These are phyloP conservation scores for Cyclostephanos invisitatus DNA, from an alignment of 108 stramenopile species.

Conservation along the genomic window DNA sequence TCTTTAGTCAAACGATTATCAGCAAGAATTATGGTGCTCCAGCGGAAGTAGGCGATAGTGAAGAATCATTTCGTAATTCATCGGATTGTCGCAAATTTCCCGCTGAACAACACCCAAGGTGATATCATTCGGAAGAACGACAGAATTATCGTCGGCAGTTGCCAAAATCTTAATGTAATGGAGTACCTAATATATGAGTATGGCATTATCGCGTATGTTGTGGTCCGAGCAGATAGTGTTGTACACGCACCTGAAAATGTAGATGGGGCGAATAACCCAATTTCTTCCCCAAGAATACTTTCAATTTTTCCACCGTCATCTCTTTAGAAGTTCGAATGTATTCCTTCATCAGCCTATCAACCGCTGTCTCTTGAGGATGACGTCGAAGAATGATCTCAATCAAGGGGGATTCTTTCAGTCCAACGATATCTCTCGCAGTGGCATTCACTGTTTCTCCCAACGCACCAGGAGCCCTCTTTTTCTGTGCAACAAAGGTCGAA, in stretches of 20 bases:
- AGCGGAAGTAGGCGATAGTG: conserved; percentile 37
- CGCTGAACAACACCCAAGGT: conserved; percentile 39
- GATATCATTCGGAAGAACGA: conserved; percentile 36
- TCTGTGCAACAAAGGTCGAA: neutral
- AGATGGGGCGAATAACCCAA: conserved; percentile 29
- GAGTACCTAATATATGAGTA: neutral
- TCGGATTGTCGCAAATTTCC: conserved; percentile 44
- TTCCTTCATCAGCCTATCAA: conserved; percentile 50
- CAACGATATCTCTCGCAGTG: conserved; percentile 16
- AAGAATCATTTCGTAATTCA: conserved; percentile 37
- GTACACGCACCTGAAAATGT: conserved; percentile 52
- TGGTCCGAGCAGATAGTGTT: neutral
- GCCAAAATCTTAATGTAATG: conserved; percentile 34
- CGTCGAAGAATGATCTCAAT: conserved; percentile 48
- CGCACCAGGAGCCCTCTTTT: conserved; percentile 15
- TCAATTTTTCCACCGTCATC: conserved; percentile 43
- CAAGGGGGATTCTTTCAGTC: conserved; percentile 42
- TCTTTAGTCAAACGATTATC: neutral
- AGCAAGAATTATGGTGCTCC: neutral
- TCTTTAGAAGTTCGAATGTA: conserved; percentile 46
- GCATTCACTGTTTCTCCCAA: conserved; percentile 1
- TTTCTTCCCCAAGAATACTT: conserved; percentile 57
- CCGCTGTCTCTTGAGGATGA: conserved; percentile 52
- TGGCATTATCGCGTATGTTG: neutral
- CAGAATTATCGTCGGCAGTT: conserved; percentile 29